phyloP scores from a whole-genome alignment of 768 basidiomycete species.

The Pisolithus microcarpus region DNA sequence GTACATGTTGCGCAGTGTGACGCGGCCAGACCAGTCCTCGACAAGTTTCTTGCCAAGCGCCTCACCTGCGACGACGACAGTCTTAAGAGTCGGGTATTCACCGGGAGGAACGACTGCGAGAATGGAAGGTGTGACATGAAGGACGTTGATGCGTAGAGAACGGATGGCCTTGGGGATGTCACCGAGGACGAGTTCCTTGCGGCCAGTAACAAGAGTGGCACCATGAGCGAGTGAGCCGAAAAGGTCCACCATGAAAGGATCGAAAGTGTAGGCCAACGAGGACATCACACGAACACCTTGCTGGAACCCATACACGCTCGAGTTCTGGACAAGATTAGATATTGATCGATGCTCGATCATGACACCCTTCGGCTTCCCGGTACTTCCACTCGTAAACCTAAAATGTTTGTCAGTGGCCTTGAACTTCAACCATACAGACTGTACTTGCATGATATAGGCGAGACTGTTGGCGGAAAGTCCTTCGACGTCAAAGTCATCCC shows the following conservation, averaged over 20 bases:
- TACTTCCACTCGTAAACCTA: conserved; percentile 16
- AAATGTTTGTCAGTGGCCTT: background rate
- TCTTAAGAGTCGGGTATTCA: conserved; percentile 20
- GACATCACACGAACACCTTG: conserved; percentile 21
- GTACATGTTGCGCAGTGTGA: conserved; percentile 27
- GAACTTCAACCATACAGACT: background rate
- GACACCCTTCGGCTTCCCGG: conserved; percentile 18
- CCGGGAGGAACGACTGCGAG: conserved; percentile 20
- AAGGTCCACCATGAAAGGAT: conserved; percentile 13
- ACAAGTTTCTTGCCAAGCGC: conserved; percentile 13
- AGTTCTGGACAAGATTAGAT: conserved; percentile 11
- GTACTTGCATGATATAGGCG: conserved; percentile 21
- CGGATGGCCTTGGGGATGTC: conserved; percentile 23
- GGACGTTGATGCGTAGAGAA: conserved; percentile 18
- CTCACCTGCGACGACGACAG: conserved; percentile 21
- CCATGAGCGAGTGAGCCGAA: conserved; percentile 16
- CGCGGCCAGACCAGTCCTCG: conserved; percentile 18
- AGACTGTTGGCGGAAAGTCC: conserved; percentile 15
- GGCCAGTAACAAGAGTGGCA: conserved; percentile 12
- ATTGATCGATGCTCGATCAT: conserved; percentile 14
- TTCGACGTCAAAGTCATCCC: conserved; percentile 16
- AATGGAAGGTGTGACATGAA: conserved; percentile 27
- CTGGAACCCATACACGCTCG: conserved; percentile 12
- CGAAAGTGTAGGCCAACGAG: conserved; percentile 25
- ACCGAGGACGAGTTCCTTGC: conserved; percentile 21